phyloP scores from a whole-genome alignment of 768 basidiomycete genomes.

The Lentinula lateritia region DNA sequence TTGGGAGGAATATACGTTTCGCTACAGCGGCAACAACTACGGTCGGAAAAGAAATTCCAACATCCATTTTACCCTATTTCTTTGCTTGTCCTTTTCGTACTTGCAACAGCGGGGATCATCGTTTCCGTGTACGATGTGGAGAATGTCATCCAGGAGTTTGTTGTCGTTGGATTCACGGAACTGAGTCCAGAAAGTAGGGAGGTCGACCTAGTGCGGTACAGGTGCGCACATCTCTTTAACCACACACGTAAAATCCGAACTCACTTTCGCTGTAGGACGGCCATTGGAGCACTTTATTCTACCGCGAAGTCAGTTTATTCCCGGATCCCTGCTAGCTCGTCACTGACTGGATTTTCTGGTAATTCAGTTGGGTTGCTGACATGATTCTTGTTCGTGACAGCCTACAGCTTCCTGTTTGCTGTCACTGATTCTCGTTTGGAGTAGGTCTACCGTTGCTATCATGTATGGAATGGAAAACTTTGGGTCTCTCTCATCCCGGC shows the following conservation, averaged over 20 bases:
- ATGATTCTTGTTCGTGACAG: neutral
- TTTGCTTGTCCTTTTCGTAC: neutral
- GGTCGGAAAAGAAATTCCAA: neutral
- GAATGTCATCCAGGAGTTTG: neutral
- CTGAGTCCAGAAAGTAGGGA: neutral
- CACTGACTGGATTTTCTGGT: too few species aligned
- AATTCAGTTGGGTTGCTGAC: neutral
- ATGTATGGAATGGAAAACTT: neutral
- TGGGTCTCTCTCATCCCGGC: neutral
- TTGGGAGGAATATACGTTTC: neutral
- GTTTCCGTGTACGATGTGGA: neutral
- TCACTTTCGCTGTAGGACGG: neutral
- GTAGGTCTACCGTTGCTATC: neutral
- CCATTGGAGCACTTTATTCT: neutral
- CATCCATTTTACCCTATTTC: constrained; percentile 3
- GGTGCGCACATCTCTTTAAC: neutral
- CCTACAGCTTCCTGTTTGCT: neutral
- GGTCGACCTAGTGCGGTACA: neutral
- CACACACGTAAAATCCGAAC: too few species aligned
- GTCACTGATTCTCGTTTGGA: neutral
- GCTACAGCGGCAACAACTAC: neutral
- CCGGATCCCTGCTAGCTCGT: too few species aligned
- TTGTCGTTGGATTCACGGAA: neutral
- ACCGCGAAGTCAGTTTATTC: neutral
- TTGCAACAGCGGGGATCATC: constrained; percentile 1